phyloP scores from a whole-genome alignment of 176 grass and related monocot species.

The Hordeum vulgare region DNA sequence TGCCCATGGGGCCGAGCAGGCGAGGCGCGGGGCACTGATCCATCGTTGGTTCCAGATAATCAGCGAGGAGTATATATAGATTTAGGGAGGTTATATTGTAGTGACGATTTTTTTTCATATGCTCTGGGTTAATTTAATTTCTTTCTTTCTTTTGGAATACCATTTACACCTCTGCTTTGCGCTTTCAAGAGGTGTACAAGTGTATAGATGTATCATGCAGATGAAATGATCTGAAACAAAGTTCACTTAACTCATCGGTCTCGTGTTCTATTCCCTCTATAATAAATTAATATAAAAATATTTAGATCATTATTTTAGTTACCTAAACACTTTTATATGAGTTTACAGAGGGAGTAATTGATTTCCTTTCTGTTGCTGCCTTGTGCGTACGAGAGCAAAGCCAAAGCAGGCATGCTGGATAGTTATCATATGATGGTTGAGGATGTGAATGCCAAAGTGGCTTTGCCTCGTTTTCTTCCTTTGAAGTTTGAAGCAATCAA shows the following conservation, averaged over 20 bases:
- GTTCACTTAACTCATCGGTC: neutral
- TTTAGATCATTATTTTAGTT: too few species aligned
- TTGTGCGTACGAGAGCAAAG: neutral
- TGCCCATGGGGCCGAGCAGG: conserved; percentile 25
- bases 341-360: too few species aligned
- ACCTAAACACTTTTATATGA: too few species aligned
- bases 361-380: neutral
- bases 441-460: neutral
- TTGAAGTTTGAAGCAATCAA: neutral
- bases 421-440: neutral
- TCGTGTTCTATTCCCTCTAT: too few species aligned
- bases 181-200: neutral
- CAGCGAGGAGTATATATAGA: neutral
- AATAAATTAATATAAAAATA: too few species aligned
- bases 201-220: neutral
- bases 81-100: neutral
- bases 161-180: neutral
- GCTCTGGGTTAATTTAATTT: neutral
- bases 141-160: neutral
- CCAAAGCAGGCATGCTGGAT: too few species aligned
- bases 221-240: neutral
- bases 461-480: neutral
- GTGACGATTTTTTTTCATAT: neutral
- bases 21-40: conserved; percentile 41
- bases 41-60: neutral